Evolutionary conservation across 2,329 filamentous ascomycete species (phyloP).

Genomic region (Mycosphaerella sp.): DNA sequence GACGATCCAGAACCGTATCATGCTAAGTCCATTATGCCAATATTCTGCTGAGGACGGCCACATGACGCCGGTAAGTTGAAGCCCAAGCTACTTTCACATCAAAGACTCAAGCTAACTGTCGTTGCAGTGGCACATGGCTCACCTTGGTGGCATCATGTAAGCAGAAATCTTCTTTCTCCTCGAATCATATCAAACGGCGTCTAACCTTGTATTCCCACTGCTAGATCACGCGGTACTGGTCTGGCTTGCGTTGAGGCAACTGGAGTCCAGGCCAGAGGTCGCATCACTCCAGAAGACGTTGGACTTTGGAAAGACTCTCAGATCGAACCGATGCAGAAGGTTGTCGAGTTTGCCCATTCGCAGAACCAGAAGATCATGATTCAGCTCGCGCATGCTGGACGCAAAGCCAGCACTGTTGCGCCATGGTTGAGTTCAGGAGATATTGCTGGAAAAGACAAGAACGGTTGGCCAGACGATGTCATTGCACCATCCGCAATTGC

Average conservation of each 20-base stretch:
- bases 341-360: conserved; percentile 72
- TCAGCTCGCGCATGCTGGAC: conserved; percentile 74
- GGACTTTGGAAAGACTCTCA: conserved; percentile 84
- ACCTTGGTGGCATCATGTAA: conserved; percentile 66
- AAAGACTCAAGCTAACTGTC: neutral
- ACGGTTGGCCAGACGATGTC: conserved; percentile 50
- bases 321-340: conserved; percentile 61
- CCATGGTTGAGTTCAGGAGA: conserved; percentile 57
- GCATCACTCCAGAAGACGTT: conserved; percentile 73
- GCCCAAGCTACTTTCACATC: neutral
- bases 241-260: conserved; percentile 75
- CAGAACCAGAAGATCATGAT: conserved; percentile 72
- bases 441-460: conserved; percentile 47
- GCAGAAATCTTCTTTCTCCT: too few relatives aligned
- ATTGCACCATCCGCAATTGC: conserved; percentile 54
- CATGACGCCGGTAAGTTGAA: conserved; percentile 50
- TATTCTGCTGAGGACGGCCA: conserved; percentile 65
- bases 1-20: conserved; percentile 45
- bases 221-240: conserved; percentile 56
- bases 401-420: conserved; percentile 54
- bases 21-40: conserved; percentile 59
- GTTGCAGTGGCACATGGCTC: conserved; percentile 61
- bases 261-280: conserved; percentile 65
- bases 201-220: too few relatives aligned
- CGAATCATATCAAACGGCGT: too few relatives aligned